Evolutionary conservation across 495 filamentous ascomycete species (phyloP).

Genomic region (Trichoderma virens): DNA sequence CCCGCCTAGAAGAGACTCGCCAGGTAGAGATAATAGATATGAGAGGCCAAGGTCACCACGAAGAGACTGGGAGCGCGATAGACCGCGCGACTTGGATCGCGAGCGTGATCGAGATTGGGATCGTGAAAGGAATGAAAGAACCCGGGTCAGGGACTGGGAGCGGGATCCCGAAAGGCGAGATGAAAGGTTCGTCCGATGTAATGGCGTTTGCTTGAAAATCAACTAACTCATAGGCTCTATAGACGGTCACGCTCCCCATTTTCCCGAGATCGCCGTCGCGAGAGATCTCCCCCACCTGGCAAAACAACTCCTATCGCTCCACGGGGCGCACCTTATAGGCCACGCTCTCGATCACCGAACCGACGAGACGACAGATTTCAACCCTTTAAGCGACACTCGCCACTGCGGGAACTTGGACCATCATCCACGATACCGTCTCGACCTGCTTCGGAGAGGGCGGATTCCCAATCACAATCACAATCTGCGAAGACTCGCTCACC

Average conservation of each 20-base stretch:
- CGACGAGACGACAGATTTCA: slow-evolving; percentile 37
- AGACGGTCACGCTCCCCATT: slow-evolving; percentile 39
- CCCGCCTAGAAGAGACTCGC: slow-evolving; percentile 14
- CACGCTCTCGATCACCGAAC: slow-evolving; percentile 32
- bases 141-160: neutral
- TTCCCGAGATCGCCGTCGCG: slow-evolving; percentile 32
- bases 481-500: slow-evolving; percentile 33
- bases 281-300: slow-evolving; percentile 29
- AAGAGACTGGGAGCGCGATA: slow-evolving; percentile 17
- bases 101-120: slow-evolving; percentile 8
- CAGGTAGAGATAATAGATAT: slow-evolving; percentile 17
- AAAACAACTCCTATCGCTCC: slow-evolving; percentile 27
- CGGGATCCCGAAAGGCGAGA: slow-evolving; percentile 8
- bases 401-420: slow-evolving; percentile 33
- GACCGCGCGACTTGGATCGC: slow-evolving; percentile 17
- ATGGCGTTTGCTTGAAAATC: neutral
- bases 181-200: slow-evolving; percentile 9
- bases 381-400: slow-evolving; percentile 33
- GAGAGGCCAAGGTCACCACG: slow-evolving; percentile 25
- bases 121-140: neutral
- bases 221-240: neutral
- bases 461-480: slow-evolving; percentile 32
- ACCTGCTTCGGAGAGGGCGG: slow-evolving; percentile 34
- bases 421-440: slow-evolving; percentile 36
- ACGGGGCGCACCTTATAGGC: slow-evolving; percentile 28